phyloP scores from a whole-genome alignment of 768 basidiomycete genomes.

The Agaricus subrufescens region DNA sequence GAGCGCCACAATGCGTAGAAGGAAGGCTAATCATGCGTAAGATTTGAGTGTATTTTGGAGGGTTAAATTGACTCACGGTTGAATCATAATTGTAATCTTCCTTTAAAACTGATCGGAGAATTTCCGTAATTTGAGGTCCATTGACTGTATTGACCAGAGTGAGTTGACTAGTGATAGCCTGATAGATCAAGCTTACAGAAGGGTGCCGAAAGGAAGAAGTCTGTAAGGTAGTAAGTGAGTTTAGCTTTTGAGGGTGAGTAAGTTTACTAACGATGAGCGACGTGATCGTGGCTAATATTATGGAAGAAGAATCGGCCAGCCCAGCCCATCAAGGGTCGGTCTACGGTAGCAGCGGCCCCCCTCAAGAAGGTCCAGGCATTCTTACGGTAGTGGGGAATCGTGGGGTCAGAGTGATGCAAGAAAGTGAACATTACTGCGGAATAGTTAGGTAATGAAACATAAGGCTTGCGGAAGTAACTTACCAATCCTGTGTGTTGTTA shows the following conservation, averaged over 20 bases:
- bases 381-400: slow-evolving; percentile 50
- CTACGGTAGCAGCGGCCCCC: slow-evolving; percentile 49
- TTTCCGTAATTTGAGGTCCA: slow-evolving; percentile 48
- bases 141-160: slow-evolving; percentile 33
- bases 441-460: background rate
- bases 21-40: slow-evolving; percentile 23
- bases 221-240: slow-evolving; percentile 11
- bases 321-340: slow-evolving; percentile 49
- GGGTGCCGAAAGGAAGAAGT: slow-evolving; percentile 43
- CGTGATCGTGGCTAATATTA: slow-evolving; percentile 41
- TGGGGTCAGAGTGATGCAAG: slow-evolving; percentile 51
- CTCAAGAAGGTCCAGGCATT: slow-evolving; percentile 47
- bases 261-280: slow-evolving; percentile 28
- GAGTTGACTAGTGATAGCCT: no score
- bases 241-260: background rate
- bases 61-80: slow-evolving; percentile 28
- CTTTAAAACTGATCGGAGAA: slow-evolving; percentile 38
- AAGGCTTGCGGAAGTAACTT: slow-evolving; percentile 1
- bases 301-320: slow-evolving; percentile 51
- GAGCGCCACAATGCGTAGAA: slow-evolving; percentile 50
- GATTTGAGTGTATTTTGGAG: background rate
- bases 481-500: slow-evolving; percentile 25
- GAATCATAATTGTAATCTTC: slow-evolving; percentile 56
- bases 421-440: slow-evolving; percentile 44
- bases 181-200: slow-evolving; percentile 29